A percentile compares a stretch with the other conserved stretches of the same genome.
Evolutionary conservation across 176 grass and related monocot genomes (phyloP).

Genomic region (Elaeis guineensis): DNA sequence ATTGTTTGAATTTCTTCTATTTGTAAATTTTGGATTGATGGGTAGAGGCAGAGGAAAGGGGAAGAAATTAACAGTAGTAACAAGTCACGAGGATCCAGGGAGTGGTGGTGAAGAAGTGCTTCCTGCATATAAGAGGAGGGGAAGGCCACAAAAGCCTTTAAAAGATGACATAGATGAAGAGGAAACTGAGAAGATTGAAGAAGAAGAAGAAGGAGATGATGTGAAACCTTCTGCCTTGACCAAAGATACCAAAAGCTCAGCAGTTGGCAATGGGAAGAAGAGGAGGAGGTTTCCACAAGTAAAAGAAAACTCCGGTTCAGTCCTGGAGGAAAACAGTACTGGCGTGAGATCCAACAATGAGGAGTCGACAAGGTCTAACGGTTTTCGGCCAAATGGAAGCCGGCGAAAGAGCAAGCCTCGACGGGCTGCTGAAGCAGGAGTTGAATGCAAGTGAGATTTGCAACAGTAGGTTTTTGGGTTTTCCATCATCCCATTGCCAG

Average conservation of each 20-base stretch:
- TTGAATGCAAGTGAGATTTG: constrained; percentile 36
- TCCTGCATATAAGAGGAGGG: constrained; percentile 54
- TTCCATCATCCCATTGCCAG: too few species aligned
- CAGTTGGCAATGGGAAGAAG: constrained; percentile 35
- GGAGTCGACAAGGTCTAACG: constrained; percentile 18
- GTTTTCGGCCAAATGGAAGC: constrained; percentile 71
- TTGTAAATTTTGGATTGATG: constrained; percentile 26
- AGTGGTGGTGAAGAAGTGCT: constrained; percentile 59
- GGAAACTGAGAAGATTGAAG: constrained; percentile 30
- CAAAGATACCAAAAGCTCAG: constrained; percentile 26
- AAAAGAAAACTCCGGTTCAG: constrained; percentile 19
- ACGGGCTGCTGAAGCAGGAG: constrained; percentile 77
- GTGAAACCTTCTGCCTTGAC: not conserved
- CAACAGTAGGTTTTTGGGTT: too few species aligned
- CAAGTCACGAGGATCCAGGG: constrained; percentile 37
- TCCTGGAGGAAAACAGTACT: constrained; percentile 18
- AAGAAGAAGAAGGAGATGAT: constrained; percentile 18
- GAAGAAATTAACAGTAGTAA: constrained; percentile 36
- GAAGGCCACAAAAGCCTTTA: constrained; percentile 47
- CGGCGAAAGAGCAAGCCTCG: constrained; percentile 82
- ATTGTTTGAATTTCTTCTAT: constrained; percentile 2
- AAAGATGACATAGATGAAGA: constrained; percentile 41
- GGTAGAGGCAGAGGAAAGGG: constrained; percentile 64
- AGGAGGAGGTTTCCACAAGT: constrained; percentile 15
- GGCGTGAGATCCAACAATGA: constrained; percentile 11